Base-by-base conservation (phyloP, 108 stramenopile genomes). In the Cyclotella sp. region DNA sequence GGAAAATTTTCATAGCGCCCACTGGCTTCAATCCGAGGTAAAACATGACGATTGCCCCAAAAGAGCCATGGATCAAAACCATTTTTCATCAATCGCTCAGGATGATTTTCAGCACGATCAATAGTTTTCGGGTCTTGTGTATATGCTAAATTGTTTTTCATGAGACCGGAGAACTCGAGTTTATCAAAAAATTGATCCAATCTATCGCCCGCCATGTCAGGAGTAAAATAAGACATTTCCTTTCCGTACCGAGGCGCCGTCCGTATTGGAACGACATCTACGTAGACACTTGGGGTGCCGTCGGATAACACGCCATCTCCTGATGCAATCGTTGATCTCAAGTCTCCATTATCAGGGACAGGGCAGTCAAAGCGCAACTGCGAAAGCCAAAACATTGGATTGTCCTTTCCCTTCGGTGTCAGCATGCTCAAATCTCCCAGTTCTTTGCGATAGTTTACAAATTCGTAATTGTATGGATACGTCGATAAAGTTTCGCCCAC, bases 1-100 rank as follows among this genome's bases (percentile, higher is more conserved):
- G 93, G 90, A 39, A 94, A 64, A 75, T 94, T 94, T 57, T 82
- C 83, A 88, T 86, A 94, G 43, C 92, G 84, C 34, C 93, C 93
- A 78, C 89, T 90, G 26, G 86, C 89, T 61, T 90, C 88, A 28
- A 85, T 68, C 0, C 27, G 40, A 11, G 93, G 93, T 24, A 94
- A 49, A 54, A 85, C 70, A 71, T 91, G 75, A 2, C 76, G 18
- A 16, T 75, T 41, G 47, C 89, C 91, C 86, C 87, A 91, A 30
- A 75, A 77, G 41, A 68, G 19, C 18, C 57, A 54, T 3, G 89
- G 71, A 85, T 90, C 74, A 54, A 90, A 87, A 0, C 77, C 75
- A 22, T 60, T 70, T 54, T 72, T 58, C 84, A 82, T 68, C 34
- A 70, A 47, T 10, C 63, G 68, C 11, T 68, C 46, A 55, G 73